phyloP scores from a whole-genome alignment of 1,284 basidiomycete species.

The Malassezia furfur region DNA sequence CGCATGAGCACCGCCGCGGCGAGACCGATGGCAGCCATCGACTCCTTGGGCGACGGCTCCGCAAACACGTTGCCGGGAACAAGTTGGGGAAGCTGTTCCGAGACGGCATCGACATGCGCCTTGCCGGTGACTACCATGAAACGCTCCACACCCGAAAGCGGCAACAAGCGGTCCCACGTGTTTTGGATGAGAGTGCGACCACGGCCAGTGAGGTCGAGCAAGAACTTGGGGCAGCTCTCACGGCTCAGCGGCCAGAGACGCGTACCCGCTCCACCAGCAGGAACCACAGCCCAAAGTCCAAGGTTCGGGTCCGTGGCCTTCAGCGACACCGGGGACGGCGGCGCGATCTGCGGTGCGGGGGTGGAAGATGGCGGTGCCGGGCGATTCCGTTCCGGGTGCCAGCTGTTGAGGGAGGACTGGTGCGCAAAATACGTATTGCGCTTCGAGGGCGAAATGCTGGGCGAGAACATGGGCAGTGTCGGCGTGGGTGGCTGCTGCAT shows the following conservation, averaged over 20 bases:
- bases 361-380: conserved; percentile 9
- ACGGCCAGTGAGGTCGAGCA: conserved; percentile 40
- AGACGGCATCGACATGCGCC: conserved; percentile 34
- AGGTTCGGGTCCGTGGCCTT: conserved; percentile 38
- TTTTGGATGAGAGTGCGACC: conserved; percentile 40
- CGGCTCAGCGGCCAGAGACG: conserved; percentile 45
- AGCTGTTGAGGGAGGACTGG: conserved; percentile 20
- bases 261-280: conserved; percentile 44
- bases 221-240: conserved; percentile 43
- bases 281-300: conserved; percentile 44
- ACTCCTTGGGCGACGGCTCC: conserved; percentile 45
- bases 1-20: conserved; percentile 42
- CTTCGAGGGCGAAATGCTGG: conserved; percentile 27
- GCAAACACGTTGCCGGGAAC: conserved; percentile 32
- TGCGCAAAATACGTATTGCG: conserved; percentile 16
- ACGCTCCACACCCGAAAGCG: conserved; percentile 29
- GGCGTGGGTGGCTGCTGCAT: conserved; percentile 3
- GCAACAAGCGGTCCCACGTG: conserved; percentile 43
- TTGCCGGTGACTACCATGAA: conserved; percentile 44
- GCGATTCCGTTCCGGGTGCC: conserved; percentile 4
- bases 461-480: conserved; percentile 12
- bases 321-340: conserved; percentile 22
- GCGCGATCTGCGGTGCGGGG: conserved; percentile 15
- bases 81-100: conserved; percentile 35
- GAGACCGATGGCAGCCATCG: conserved; percentile 45